These are phyloP conservation scores for Niebla homalea DNA, from an alignment of 495 filamentous ascomycete genomes.

Conservation along the genomic window DNA sequence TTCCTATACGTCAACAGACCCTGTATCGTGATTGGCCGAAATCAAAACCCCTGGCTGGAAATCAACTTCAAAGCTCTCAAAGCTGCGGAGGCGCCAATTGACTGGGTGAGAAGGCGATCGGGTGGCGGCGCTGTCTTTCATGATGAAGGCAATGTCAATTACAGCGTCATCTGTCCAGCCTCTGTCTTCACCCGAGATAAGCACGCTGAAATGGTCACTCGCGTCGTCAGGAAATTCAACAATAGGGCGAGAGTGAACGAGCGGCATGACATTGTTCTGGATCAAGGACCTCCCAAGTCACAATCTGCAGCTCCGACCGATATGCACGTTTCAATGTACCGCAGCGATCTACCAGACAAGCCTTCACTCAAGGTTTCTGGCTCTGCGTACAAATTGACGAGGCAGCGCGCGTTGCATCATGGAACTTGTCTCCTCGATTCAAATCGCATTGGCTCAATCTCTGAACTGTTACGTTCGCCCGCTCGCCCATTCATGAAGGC, in stretches of 20 bases:
- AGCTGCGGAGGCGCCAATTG: background rate
- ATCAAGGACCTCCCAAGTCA: conserved; percentile 23
- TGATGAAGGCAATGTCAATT: conserved; percentile 85
- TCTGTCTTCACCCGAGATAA: conserved; percentile 64
- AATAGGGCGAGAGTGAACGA: conserved; percentile 57
- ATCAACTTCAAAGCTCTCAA: conserved; percentile 43
- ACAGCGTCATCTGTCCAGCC: conserved; percentile 73
- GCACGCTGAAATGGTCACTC: conserved; percentile 82
- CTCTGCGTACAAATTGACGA: conserved; percentile 82
- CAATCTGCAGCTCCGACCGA: conserved; percentile 19
- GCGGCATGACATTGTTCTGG: conserved; percentile 84
- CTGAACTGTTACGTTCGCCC: conserved; percentile 54
- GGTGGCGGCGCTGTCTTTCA: conserved; percentile 93
- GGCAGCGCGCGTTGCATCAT: conserved; percentile 70
- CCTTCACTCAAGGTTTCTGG: conserved; percentile 70
- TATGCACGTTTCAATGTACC: conserved; percentile 5
- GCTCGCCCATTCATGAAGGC: conserved; percentile 63
- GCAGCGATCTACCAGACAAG: conserved; percentile 16
- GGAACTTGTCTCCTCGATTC: conserved; percentile 74
- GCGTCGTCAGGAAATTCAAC: conserved; percentile 48
- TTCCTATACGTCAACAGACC: conserved; percentile 82
- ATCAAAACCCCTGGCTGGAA: conserved; percentile 96
- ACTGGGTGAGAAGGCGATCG: conserved; percentile 64
- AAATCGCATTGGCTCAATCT: conserved; percentile 52
- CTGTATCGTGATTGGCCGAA: conserved; percentile 80